Evolutionary conservation across 2,329 filamentous ascomycete genomes (phyloP).

Genomic region (Tympanopsis confertula): DNA sequence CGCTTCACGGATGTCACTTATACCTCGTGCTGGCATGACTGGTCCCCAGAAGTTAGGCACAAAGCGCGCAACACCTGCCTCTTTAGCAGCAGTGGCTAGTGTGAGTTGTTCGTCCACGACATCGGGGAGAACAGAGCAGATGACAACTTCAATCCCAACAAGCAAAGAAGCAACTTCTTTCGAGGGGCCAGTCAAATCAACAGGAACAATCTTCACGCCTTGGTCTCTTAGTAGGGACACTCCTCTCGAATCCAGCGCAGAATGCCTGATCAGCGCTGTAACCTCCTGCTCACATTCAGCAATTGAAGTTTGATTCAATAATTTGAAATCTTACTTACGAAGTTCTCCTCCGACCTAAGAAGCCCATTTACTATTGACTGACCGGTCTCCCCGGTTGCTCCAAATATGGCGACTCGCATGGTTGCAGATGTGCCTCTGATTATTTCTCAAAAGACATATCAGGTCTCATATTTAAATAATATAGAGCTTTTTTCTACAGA

Average conservation of each 20-base stretch:
- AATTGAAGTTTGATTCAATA: neutral
- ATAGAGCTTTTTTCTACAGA: too few species aligned
- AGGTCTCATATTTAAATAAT: too few species aligned
- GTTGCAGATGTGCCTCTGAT: too few species aligned
- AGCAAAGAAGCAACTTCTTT: slow-evolving; percentile 28
- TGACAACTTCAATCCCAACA: slow-evolving; percentile 28
- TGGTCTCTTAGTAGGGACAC: slow-evolving; percentile 22
- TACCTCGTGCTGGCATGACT: slow-evolving; percentile 24
- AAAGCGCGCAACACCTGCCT: slow-evolving; percentile 35
- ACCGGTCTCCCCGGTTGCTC: slow-evolving; percentile 30
- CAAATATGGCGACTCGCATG: slow-evolving; percentile 20
- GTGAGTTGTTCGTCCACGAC: slow-evolving; percentile 27
- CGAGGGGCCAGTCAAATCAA: slow-evolving; percentile 26
- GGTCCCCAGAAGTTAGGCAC: slow-evolving; percentile 36
- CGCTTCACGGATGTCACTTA: slow-evolving; percentile 10
- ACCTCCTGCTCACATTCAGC: slow-evolving; percentile 24
- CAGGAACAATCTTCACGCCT: slow-evolving; percentile 28
- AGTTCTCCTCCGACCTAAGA: slow-evolving; percentile 14
- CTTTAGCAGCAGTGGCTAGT: slow-evolving; percentile 33
- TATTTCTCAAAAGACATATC: too few species aligned
- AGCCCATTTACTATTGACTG: slow-evolving; percentile 23
- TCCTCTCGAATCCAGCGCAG: slow-evolving; percentile 30
- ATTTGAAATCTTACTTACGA: slow-evolving; percentile 8
- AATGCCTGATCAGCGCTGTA: slow-evolving; percentile 29
- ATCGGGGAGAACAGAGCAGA: slow-evolving; percentile 23